phyloP scores from a whole-genome alignment of 1,284 basidiomycete genomes.

The Takashimella tepidaria region DNA sequence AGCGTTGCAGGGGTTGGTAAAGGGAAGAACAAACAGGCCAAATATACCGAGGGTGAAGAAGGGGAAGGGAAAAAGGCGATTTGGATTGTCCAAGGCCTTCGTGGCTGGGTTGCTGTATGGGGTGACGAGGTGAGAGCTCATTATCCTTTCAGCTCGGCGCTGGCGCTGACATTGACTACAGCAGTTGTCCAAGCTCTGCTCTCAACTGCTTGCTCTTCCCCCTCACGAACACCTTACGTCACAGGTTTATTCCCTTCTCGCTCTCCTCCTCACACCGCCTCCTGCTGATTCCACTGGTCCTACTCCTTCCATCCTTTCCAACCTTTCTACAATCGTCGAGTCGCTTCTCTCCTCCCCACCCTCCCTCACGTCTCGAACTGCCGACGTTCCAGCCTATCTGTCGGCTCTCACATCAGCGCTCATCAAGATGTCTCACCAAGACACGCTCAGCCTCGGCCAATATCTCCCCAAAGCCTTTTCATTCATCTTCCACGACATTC shows the following conservation, averaged over 20 bases:
- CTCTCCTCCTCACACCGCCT: slow-evolving; percentile 61
- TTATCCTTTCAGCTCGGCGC: not conserved
- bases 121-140: slow-evolving; percentile 55
- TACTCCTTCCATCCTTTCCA: slow-evolving; percentile 39
- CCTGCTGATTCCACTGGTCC: slow-evolving; percentile 35
- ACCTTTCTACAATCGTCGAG: slow-evolving; percentile 63
- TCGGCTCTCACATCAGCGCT: slow-evolving; percentile 53
- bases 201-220: slow-evolving; percentile 68
- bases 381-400: slow-evolving; percentile 52
- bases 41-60: slow-evolving; percentile 50
- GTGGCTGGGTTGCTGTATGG: slow-evolving; percentile 57
- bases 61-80: slow-evolving; percentile 66
- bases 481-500: slow-evolving; percentile 64
- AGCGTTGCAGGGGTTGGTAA: slow-evolving; percentile 51
- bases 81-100: slow-evolving; percentile 69
- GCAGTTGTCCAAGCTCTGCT: slow-evolving; percentile 65
- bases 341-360: slow-evolving; percentile 71
- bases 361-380: slow-evolving; percentile 54
- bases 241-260: slow-evolving; percentile 71
- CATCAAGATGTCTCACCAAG: slow-evolving; percentile 44
- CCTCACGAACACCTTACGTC: slow-evolving; percentile 79
- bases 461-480: slow-evolving; percentile 68
- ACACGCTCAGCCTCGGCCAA: slow-evolving; percentile 34
- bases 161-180: slow-evolving; percentile 42
- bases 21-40: slow-evolving; percentile 60